A percentile compares a stretch with the other conserved stretches of the same genome.
phyloP scores from a whole-genome alignment of 495 filamentous ascomycete species.

The Acidomyces sp. region DNA sequence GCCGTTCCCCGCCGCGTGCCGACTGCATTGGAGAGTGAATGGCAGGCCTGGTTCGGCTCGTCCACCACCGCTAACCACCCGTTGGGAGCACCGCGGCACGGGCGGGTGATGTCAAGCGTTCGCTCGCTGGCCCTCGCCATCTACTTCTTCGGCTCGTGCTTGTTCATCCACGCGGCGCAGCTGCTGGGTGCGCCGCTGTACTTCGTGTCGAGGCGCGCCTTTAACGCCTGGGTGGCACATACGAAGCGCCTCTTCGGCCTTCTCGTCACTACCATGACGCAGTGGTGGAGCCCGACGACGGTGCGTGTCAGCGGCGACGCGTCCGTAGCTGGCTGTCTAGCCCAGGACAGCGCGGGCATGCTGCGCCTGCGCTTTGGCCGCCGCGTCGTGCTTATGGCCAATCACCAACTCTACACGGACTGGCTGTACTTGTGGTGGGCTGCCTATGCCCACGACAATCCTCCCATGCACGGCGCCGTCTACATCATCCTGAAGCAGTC shows the following conservation, averaged over 20 bases:
- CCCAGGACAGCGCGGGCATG: conserved; percentile 44
- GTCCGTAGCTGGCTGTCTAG: conserved; percentile 55
- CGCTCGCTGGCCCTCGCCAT: conserved; percentile 14
- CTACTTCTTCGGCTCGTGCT: conserved; percentile 16
- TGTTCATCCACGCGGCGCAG: conserved; percentile 45
- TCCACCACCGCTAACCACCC: conserved; percentile 2
- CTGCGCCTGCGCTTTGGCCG: conserved; percentile 64
- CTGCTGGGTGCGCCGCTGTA: conserved; percentile 58
- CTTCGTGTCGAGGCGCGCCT: conserved; percentile 52
- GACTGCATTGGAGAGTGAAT: conserved; percentile 8
- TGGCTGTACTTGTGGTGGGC: conserved; percentile 88
- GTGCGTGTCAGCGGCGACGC: conserved; percentile 66
- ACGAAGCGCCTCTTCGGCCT: conserved; percentile 67
- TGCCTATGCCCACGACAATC: conserved; percentile 48
- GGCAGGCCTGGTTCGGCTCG: conserved; percentile 11
- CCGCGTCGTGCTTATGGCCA: conserved; percentile 66
- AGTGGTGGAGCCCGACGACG: conserved; percentile 68
- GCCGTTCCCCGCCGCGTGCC: conserved; percentile 4
- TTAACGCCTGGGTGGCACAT: conserved; percentile 65
- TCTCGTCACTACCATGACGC: conserved; percentile 58
- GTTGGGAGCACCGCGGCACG: conserved; percentile 13
- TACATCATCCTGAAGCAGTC: conserved; percentile 80
- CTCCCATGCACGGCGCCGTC: conserved; percentile 59
- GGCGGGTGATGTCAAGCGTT: conserved; percentile 5
- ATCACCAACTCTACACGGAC: conserved; percentile 80